Evolutionary conservation across 1,139 yeast genomes (phyloP), one percentile per base, ranked within the genome.

Genomic region (Yamadazyma songkhlaensis): DNA sequence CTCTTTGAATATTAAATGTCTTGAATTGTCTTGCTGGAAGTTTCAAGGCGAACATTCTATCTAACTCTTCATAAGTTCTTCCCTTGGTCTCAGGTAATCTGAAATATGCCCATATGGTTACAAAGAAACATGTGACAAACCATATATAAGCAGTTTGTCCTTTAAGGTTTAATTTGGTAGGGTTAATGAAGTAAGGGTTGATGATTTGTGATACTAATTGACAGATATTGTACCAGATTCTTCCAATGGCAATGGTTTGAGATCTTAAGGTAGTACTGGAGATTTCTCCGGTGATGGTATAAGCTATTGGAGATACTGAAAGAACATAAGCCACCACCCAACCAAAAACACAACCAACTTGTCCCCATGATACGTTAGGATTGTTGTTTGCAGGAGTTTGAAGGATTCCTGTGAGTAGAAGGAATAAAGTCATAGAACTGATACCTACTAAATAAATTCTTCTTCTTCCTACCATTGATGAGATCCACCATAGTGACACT

Each of bases 21-120:
- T 17, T 17, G 50, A 63, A 63, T 41, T 59, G 51, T 54, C 81
- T 66, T 1, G 81, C 76, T 11, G 67, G 55, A 25, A 73, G 58
- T 55, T 28, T 62, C 66, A 53, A 77, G 78, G 20, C 20, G 6
- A 17, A 17, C 20, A 17, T 17, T 17, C 20, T 49, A 56, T 79
- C 84, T 51, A 79, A 56, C 51, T 79, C 84, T 38, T 77, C 83
- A 49, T 64, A 77, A 4, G 82, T 76, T 51, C 83, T 67, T 37
- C 65, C 71, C 51, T 62, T 65, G 13, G 82, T 72, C 49, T 79
- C 84, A 5, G 85, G 85, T 35, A 79, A 60, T 36, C 77, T 67
- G 54, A 77, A 77, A 54, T 54, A 74, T 25, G 63, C 50, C 81
- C 81, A 72, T 32, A 64, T 41, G 25, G 59, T 51, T 35, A 62